Conservation (phyloP, 345 rosid species). For the Lenwebbia sp. region DNA sequence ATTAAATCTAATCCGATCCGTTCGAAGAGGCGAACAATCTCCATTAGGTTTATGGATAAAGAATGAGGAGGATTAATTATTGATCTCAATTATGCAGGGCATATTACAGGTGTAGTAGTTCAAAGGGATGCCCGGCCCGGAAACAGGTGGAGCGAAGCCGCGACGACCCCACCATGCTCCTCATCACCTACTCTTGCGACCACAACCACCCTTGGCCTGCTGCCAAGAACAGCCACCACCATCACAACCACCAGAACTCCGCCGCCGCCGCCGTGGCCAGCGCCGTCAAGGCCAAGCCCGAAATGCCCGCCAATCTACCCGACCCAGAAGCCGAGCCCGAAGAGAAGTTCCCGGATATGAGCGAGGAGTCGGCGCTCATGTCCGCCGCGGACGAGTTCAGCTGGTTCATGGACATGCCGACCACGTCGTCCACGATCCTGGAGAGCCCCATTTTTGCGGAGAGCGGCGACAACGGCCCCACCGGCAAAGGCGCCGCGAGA, state of each 20-base stretch:
- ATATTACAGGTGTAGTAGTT: slow-evolving; percentile 91
- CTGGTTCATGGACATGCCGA: slow-evolving; percentile 79
- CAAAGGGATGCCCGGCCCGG: slow-evolving; percentile 95
- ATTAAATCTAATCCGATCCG: not conserved
- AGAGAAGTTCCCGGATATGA: slow-evolving; percentile 39
- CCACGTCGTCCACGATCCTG: slow-evolving; percentile 57
- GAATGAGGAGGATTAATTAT: not conserved
- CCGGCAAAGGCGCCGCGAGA: not conserved
- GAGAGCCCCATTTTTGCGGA: slow-evolving; percentile 60
- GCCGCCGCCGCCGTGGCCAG: not conserved
- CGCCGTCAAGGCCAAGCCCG: not conserved
- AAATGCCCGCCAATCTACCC: not conserved
- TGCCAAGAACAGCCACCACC: slow-evolving; percentile 36
- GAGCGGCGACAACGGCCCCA: not conserved
- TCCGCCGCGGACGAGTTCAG: slow-evolving; percentile 45
- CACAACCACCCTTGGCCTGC: slow-evolving; percentile 94
- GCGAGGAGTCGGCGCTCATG: slow-evolving; percentile 22
- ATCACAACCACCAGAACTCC: slow-evolving; percentile 4
- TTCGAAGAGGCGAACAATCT: not conserved
- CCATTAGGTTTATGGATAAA: not conserved
- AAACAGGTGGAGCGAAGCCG: slow-evolving; percentile 97
- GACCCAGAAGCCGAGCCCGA: slow-evolving; percentile 13
- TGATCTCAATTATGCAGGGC: slow-evolving; percentile 36
- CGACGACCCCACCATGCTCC: slow-evolving; percentile 70
- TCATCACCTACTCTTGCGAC: slow-evolving; percentile 78